These are phyloP conservation scores for Jimgerdemannia lactiflua DNA, from an alignment of 192 early-diverging fungal genomes.

Conservation along the genomic window DNA sequence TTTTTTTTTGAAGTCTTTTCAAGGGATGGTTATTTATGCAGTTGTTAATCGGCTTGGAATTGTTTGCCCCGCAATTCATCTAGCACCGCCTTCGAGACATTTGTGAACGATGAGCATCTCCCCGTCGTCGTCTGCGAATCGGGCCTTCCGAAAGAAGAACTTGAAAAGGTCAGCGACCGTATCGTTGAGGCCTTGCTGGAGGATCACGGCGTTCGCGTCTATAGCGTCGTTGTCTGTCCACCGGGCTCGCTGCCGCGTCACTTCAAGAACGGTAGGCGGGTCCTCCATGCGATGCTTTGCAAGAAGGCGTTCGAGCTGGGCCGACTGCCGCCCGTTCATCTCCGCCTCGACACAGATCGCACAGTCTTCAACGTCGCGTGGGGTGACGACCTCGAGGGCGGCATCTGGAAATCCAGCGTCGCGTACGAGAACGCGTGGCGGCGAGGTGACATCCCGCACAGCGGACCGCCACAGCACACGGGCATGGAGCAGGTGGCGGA, in stretches of 20 bases:
- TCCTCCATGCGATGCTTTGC: slow-evolving; percentile 63
- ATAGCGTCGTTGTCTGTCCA: slow-evolving; percentile 55
- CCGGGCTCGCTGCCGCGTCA: slow-evolving; percentile 61
- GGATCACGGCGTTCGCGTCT: slow-evolving; percentile 63
- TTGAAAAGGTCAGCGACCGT: slow-evolving; percentile 52
- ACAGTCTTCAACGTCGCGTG: slow-evolving; percentile 62
- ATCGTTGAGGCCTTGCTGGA: slow-evolving; percentile 50
- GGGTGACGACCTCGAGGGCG: slow-evolving; percentile 42
- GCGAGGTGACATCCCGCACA: slow-evolving; percentile 11
- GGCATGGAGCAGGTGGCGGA: slow-evolving; percentile 62
- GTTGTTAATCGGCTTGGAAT: slow-evolving; percentile 29
- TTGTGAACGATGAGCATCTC: slow-evolving; percentile 67
- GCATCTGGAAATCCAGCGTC: slow-evolving; percentile 44
- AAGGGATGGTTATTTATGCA: slow-evolving; percentile 18
- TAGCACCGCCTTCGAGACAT: slow-evolving; percentile 64
- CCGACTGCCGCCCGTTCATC: slow-evolving; percentile 47
- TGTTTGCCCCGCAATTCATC: slow-evolving; percentile 5
- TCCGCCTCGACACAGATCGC: slow-evolving; percentile 55
- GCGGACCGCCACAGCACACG: slow-evolving; percentile 62
- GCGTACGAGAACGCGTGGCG: slow-evolving; percentile 29
- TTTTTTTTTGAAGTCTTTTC: background rate
- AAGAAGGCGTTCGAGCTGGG: slow-evolving; percentile 64
- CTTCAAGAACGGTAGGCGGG: slow-evolving; percentile 66
- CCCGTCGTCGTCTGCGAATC: slow-evolving; percentile 74
- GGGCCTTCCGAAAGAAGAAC: slow-evolving; percentile 40